These are phyloP conservation scores for Apiospora pterosperma DNA, from an alignment of 2,329 filamentous ascomycete genomes.

Conservation along the genomic window DNA sequence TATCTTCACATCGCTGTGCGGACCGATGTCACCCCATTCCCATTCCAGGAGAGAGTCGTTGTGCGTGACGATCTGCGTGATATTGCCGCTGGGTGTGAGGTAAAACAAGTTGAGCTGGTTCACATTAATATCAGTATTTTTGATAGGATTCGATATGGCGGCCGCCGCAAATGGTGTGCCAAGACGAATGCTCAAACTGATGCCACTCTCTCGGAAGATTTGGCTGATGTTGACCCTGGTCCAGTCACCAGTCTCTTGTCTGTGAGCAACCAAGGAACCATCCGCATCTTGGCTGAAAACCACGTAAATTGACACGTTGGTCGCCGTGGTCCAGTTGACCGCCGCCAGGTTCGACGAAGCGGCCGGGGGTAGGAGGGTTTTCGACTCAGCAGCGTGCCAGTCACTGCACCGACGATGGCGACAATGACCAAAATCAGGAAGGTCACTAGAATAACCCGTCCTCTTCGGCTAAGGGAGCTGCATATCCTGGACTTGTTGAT, in stretches of 20 bases:
- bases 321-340: constrained; percentile 6
- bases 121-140: neutral
- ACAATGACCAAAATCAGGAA: neutral
- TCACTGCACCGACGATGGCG: neutral
- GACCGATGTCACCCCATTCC: constrained; percentile 6
- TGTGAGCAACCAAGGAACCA: constrained; percentile 5
- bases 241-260: neutral
- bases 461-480: neutral
- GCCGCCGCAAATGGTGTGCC: constrained; percentile 1
- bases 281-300: constrained; percentile 6
- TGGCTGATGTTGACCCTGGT: constrained; percentile 6
- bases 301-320: neutral
- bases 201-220: constrained; percentile 3
- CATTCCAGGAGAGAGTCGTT: neutral
- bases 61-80: constrained; percentile 6
- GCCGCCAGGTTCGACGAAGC: constrained; percentile 1
- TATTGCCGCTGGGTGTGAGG: constrained; percentile 1
- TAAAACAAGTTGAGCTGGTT: constrained; percentile 7
- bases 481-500: neutral
- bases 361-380: neutral
- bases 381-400: neutral
- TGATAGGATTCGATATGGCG: neutral
- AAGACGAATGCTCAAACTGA: neutral
- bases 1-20: constrained; percentile 4
- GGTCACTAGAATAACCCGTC: neutral